Evolutionary conservation across 1,284 basidiomycete species (phyloP), one percentile per base, ranked within the genome.

Genomic region (Trichosporon coremiiforme): DNA sequence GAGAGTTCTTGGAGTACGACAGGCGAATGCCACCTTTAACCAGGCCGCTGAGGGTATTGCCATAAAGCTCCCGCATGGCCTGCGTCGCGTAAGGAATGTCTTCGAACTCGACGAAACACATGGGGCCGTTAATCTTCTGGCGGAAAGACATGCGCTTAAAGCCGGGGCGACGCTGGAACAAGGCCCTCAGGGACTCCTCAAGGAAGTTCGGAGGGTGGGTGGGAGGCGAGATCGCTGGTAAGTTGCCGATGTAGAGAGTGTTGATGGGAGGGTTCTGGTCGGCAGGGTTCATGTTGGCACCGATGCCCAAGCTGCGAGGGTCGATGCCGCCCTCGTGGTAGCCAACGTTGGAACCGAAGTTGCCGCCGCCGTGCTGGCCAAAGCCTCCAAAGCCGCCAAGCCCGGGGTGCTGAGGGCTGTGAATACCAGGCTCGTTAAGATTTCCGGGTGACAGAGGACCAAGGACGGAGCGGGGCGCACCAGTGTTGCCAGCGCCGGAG

Each of bases 31-130:
- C 94, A 70, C 93, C 93, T 84, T 96, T 97, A 81, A 99, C 92
- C 29, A 95, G 85, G 1, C 95, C 95, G 73, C 89, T 89, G 75
- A 99, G 86, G 10, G 89, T 93, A 79, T 95, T 88, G n/a, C 95
- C 96, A 73, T 96, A 95, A 69, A 98, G 86, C 65, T 95, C 92
- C 72, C 90, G 89, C 80, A 98, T 87, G 17, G 95, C 93, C 80
- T 89, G 90, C 3, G 92, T 90, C 2, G 95, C 96, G 77, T 87
- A 89, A 10, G 87, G 84, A 25, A 98, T 94, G 80, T 95, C 94
- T 73, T 96, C 93, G 76, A 98, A 98, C 90, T 95, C 93, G 64
- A 95, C 93, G 82, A 98, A 97, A 83, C 95, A 98, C 95, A 97
- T 97, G 4, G 95, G 94, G 1, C 95, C 94, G 75, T 95, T 95